Evolutionary conservation across 2,329 filamentous ascomycete genomes (phyloP), one percentile per base, ranked within the genome.

Genomic region (Echinosphaeria canescens): DNA sequence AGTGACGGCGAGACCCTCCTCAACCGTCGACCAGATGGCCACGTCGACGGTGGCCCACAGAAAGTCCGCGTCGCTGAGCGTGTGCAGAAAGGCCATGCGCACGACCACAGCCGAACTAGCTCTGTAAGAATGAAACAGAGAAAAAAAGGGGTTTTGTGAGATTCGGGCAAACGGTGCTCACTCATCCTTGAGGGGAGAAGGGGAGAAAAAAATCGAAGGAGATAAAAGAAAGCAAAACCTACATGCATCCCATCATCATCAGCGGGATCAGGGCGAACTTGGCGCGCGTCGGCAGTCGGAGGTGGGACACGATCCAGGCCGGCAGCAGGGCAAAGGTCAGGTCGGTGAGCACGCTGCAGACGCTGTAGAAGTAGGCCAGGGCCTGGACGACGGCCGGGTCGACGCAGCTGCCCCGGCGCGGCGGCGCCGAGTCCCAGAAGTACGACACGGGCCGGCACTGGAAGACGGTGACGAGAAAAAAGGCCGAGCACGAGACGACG

Each of bases 221-320:
- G 14, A 5, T 8, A 10, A 18, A 12, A 14, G 10, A 5, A 5
- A 13, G 10, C 14, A n/a, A 25, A 11, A 46, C 45, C 32, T 39
- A 50, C 54, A 57, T 38, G 35, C 64, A 64, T 15, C 63, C 70
- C 46, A 71, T 54, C 5, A 52, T 51, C 26, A 73, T 43, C 24
- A 72, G 51, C 5, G 50, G 48, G 8, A 56, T 54, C 13, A 70
- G 45, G 3, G 61, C 51, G 5, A 53, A 17, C 37, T 68, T 71
- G 3, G 54, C 58, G 29, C 47, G 51, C 6, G 33, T 36, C 24
- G 54, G 54, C 54, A 72, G 66, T 29, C 67, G 54, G 15, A 70
- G 39, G 15, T 54, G 51, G 47, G 51, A 59, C 2, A 72, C 50
- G 4, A 73, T 46, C 31, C 59, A 57, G 7, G 60, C 50, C 1